Base-by-base conservation (phyloP, 1,139 yeast species). In the Candida sp. region DNA sequence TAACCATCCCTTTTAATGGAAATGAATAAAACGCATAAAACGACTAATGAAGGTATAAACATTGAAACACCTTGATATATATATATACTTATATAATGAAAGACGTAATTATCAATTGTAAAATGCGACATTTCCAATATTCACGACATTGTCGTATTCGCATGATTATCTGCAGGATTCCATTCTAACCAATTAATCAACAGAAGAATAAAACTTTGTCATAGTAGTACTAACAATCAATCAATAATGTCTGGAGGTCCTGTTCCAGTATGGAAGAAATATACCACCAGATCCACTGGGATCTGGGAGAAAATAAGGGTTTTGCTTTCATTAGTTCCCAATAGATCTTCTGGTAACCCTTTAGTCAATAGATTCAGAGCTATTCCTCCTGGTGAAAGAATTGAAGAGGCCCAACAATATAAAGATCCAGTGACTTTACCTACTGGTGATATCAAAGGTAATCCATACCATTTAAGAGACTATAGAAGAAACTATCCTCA, bases 311-410 rank as follows among this genome's bases (percentile, higher is more conserved):
- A 73, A 60, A 55, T 87, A 50, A 82, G 95, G 65, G 79, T 77
- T 58, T 51, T 79, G 45, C 73, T 87, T 35, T 79, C 77, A 1
- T 65, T 84, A 48, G 88, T 82, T 9, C 96, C 96, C 25, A 86
- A 88, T 65, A 81, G 96, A 71, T 88, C 96, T 9, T 67, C 83
- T 23, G 96, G 96, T 71, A 87, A 87, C 63, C 96, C 96, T 33
- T 58, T 85, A 44, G 93, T 84, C 21, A 76, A 84, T 40, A 66
- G 70, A 45, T 88, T 74, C 68, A 78, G 96, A 61, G 77, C 75
- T 25, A 82, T 84, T 32, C 78, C 93, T 27, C 95, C 96, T 40
- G 91, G 95, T 8, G 81, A 81, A 35, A 77, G 86, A 51, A 61
- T 73, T 49, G 73, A 78, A 35, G 77, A 75, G 39, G 82, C 85